A percentile compares a stretch with the other conserved stretches of the same genome.
Conservation (phyloP, 2,329 filamentous ascomycete genomes). For the Sporothrix brasiliensis region DNA sequence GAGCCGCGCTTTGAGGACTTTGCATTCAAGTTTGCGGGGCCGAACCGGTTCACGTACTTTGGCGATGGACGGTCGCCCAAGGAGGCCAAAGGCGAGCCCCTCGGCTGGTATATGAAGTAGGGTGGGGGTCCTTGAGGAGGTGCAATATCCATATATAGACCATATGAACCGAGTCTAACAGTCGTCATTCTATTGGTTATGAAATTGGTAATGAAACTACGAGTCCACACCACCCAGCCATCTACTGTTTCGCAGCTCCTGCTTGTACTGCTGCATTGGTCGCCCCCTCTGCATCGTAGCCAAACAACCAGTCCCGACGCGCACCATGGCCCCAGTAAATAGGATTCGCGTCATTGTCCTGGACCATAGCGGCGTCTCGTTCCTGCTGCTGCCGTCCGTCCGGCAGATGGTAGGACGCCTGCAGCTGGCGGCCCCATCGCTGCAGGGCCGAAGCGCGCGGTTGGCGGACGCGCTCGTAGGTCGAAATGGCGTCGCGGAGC, state of each 20-base stretch:
- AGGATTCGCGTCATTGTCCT: slow-evolving; percentile 35
- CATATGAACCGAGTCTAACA: too few species aligned
- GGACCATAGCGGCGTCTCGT: slow-evolving; percentile 35
- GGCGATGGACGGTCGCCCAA: slow-evolving; percentile 25
- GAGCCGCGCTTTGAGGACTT: slow-evolving; percentile 31
- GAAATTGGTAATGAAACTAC: not conserved
- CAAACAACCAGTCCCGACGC: slow-evolving; percentile 44
- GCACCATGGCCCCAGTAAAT: slow-evolving; percentile 39
- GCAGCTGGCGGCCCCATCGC: slow-evolving; percentile 35
- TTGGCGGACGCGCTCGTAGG: slow-evolving; percentile 35
- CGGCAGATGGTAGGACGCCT: slow-evolving; percentile 38
- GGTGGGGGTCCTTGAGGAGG: too few species aligned
- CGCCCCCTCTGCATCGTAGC: slow-evolving; percentile 37
- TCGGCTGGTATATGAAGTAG: slow-evolving; percentile 27
- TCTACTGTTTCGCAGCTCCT: not conserved
- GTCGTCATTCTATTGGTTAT: not conserved
- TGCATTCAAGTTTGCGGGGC: slow-evolving; percentile 12
- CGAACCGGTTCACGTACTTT: slow-evolving; percentile 28
- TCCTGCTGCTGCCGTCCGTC: slow-evolving; percentile 36
- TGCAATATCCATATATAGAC: too few species aligned
- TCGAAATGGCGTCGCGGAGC: slow-evolving; percentile 17
- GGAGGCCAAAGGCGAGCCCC: slow-evolving; percentile 27
- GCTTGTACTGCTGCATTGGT: too few species aligned
- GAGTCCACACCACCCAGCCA: too few species aligned
- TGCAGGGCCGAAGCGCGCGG: slow-evolving; percentile 36